These are phyloP conservation scores for Coemansia pectinata DNA, from an alignment of 192 early-diverging fungal species.

Conservation along the genomic window DNA sequence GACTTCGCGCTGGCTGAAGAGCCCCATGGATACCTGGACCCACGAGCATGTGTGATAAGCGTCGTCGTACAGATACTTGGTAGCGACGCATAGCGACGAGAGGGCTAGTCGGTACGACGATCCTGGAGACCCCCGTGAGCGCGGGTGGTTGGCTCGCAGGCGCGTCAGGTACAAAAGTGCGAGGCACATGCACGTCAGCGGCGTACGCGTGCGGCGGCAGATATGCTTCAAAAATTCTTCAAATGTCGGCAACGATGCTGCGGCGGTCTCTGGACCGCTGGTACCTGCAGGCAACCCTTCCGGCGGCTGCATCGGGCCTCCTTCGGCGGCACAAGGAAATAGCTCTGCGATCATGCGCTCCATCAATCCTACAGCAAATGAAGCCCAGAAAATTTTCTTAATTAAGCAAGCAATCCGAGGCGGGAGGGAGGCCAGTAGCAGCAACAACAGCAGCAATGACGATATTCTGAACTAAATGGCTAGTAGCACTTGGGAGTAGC, in stretches of 20 bases:
- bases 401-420: slow-evolving; percentile 2
- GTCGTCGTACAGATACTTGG: slow-evolving; percentile 70
- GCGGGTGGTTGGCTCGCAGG: slow-evolving; percentile 58
- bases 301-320: slow-evolving; percentile 8
- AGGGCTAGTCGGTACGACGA: slow-evolving; percentile 66
- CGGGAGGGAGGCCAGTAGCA: not conserved
- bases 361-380: slow-evolving; percentile 41
- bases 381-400: not conserved
- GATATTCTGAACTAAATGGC: not conserved
- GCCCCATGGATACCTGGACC: slow-evolving; percentile 60
- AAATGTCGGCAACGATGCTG: slow-evolving; percentile 32
- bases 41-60: slow-evolving; percentile 71
- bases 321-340: slow-evolving; percentile 49
- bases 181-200: slow-evolving; percentile 53
- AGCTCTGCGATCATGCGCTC: slow-evolving; percentile 58
- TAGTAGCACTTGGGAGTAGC: slow-evolving; percentile 7
- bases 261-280: slow-evolving; percentile 8
- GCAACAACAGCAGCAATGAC: slow-evolving; percentile 3
- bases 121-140: slow-evolving; percentile 58
- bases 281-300: slow-evolving; percentile 6
- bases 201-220: slow-evolving; percentile 58
- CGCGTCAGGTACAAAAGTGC: slow-evolving; percentile 60
- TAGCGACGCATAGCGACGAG: slow-evolving; percentile 65
- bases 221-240: slow-evolving; percentile 57
- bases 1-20: slow-evolving; percentile 60